Evolutionary conservation across 75 land plant species (phyloP).

Genomic region (Picea sitchensis): DNA sequence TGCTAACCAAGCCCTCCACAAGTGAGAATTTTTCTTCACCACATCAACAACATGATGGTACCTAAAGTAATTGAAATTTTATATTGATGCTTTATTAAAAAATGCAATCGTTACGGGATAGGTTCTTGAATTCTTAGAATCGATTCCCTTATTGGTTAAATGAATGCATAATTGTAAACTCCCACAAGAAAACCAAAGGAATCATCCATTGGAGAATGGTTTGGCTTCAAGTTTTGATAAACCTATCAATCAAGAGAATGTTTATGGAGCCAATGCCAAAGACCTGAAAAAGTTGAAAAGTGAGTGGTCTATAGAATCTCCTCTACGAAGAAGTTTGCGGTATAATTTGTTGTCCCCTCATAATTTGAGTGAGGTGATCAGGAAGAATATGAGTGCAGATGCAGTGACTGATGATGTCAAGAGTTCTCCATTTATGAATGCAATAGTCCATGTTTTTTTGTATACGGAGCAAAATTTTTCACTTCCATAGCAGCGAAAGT

Average conservation of each 20-base stretch:
- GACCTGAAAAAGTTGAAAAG: constrained; percentile 1
- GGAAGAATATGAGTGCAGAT: constrained; percentile 13
- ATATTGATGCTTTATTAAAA: too few species aligned
- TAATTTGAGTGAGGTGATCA: neutral
- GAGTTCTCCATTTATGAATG: constrained; percentile 83
- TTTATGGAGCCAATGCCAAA: neutral
- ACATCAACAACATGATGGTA: too few species aligned
- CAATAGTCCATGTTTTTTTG: constrained; percentile 94
- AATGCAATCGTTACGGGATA: too few species aligned
- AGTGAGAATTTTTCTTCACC: too few species aligned
- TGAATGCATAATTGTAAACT: too few species aligned
- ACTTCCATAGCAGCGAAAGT: constrained; percentile 92
- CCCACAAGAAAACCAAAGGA: neutral
- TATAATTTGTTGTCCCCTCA: neutral
- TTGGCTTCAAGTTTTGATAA: neutral
- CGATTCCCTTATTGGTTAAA: too few species aligned
- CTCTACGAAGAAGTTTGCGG: neutral
- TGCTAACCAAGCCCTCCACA: too few species aligned
- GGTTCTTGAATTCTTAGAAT: too few species aligned
- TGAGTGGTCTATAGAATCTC: neutral
- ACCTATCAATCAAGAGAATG: neutral
- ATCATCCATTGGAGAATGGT: neutral
- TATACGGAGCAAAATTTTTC: constrained; percentile 97
- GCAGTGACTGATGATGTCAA: constrained; percentile 37
- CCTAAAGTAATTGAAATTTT: too few species aligned